Evolutionary conservation across 306 rosid species (phyloP).

Genomic region (Prosopis cineraria): DNA sequence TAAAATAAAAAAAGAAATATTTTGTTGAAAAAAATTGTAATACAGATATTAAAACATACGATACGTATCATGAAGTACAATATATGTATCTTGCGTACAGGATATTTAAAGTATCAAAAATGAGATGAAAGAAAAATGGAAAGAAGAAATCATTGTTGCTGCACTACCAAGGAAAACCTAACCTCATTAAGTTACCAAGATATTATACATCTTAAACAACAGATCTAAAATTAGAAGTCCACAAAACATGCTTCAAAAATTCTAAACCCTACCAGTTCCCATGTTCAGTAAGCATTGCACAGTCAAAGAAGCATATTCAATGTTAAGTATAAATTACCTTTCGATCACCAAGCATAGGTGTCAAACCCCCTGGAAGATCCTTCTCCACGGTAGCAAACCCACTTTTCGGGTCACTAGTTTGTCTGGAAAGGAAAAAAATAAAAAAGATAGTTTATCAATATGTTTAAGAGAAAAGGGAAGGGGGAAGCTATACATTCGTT

Average conservation of each 20-base stretch:
- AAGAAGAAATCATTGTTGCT: not conserved
- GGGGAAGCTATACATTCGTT: not conserved
- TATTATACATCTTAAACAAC: not conserved
- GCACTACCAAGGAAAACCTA: not conserved
- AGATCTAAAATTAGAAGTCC: not conserved
- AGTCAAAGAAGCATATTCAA: not conserved
- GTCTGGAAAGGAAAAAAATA: slow-evolving; percentile 54
- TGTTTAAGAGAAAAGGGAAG: slow-evolving; percentile 13
- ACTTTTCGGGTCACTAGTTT: slow-evolving; percentile 93
- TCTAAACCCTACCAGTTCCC: not conserved
- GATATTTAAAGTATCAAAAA: too few species aligned
- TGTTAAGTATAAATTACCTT: slow-evolving; percentile 55
- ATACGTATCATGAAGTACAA: too few species aligned
- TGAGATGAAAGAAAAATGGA: not conserved
- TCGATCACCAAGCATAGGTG: slow-evolving; percentile 97
- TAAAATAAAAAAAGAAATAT: too few species aligned
- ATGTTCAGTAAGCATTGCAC: not conserved
- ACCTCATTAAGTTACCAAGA: not conserved
- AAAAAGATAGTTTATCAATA: not conserved
- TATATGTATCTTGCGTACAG: too few species aligned
- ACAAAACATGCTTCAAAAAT: not conserved
- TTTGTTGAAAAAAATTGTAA: too few species aligned
- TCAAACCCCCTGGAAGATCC: slow-evolving; percentile 94
- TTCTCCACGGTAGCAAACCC: slow-evolving; percentile 98
- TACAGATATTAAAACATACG: too few species aligned